Conservation (phyloP, 208 protist species). For the Leishmania tropica region DNA sequence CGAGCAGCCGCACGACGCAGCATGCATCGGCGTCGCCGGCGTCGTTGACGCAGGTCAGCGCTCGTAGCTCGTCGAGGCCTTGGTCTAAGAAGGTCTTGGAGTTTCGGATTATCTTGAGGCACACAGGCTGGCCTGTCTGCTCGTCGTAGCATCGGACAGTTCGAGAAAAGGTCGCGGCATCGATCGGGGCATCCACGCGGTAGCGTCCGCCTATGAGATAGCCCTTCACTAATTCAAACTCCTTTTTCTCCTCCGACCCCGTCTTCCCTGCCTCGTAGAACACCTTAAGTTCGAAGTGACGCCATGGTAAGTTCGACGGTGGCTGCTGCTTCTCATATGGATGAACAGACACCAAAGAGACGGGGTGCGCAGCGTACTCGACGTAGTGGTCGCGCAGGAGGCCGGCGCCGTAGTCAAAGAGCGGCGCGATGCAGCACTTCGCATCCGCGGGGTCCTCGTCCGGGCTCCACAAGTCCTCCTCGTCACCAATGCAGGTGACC, state of each 20-base stretch:
- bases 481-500: conserved; percentile 42
- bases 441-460: conserved; percentile 8
- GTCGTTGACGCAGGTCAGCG: conserved; percentile 87
- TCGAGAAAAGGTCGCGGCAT: conserved; percentile 87
- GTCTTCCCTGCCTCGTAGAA: conserved; percentile 73
- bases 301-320: conserved; percentile 42
- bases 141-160: conserved; percentile 86
- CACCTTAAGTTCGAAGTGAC: conserved; percentile 53
- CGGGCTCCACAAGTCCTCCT: conserved; percentile 47
- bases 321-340: conserved; percentile 62
- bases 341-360: conserved; percentile 37
- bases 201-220: conserved; percentile 86
- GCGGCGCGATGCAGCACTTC: conserved; percentile 33
- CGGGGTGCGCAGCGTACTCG: conserved; percentile 23
- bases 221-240: conserved; percentile 73
- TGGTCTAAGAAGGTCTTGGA: conserved; percentile 96
- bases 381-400: conserved; percentile 43
- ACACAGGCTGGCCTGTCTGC: conserved; percentile 55
- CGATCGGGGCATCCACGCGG: conserved; percentile 81
- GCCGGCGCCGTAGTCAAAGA: conserved; percentile 55
- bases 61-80: conserved; percentile 94
- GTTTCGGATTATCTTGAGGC: conserved; percentile 96
- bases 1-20: conserved; percentile 76
- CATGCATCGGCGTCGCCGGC: conserved; percentile 68
- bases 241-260: conserved; percentile 74